phyloP scores from a whole-genome alignment of 2,329 filamentous ascomycete species.

The Metarhizium sp. region DNA sequence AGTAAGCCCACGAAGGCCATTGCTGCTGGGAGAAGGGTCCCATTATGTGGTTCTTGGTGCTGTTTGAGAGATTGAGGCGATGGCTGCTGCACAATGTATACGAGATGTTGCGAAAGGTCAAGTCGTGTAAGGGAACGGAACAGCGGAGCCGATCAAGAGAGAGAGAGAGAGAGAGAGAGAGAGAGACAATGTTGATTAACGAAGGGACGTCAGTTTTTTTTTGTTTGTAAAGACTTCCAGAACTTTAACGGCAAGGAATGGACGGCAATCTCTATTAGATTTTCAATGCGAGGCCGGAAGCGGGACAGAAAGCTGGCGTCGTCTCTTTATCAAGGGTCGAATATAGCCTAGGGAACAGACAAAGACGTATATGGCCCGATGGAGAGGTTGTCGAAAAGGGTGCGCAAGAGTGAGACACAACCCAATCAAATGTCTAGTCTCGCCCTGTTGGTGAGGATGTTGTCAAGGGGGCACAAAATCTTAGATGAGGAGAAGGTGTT shows the following conservation, averaged over 20 bases:
- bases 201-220: not conserved
- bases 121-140: not conserved
- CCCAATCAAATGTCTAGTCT: slow-evolving; percentile 16
- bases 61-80: not conserved
- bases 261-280: not conserved
- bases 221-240: not conserved
- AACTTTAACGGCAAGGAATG: not conserved
- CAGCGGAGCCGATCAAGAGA: not conserved
- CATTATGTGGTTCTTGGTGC: slow-evolving; percentile 14
- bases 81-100: not conserved
- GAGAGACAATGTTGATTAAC: not conserved
- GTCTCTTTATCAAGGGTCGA: slow-evolving; percentile 5
- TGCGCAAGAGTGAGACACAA: slow-evolving; percentile 23
- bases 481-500: slow-evolving; percentile 15
- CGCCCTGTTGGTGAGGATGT: slow-evolving; percentile 23
- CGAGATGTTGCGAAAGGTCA: not conserved
- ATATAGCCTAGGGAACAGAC: too few relatives aligned
- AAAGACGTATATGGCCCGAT: slow-evolving; percentile 5
- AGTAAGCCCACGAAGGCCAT: slow-evolving; percentile 27
- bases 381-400: slow-evolving; percentile 19
- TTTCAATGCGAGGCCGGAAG: not conserved
- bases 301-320: slow-evolving; percentile 3
- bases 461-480: slow-evolving; percentile 21
- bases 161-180: not conserved
- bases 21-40: slow-evolving; percentile 24